Percentiles rank a stretch among this genome's conserved stretches.
Evolutionary conservation across 108 stramenopile genomes (phyloP).

Genomic region (Skeletonema marinoi): DNA sequence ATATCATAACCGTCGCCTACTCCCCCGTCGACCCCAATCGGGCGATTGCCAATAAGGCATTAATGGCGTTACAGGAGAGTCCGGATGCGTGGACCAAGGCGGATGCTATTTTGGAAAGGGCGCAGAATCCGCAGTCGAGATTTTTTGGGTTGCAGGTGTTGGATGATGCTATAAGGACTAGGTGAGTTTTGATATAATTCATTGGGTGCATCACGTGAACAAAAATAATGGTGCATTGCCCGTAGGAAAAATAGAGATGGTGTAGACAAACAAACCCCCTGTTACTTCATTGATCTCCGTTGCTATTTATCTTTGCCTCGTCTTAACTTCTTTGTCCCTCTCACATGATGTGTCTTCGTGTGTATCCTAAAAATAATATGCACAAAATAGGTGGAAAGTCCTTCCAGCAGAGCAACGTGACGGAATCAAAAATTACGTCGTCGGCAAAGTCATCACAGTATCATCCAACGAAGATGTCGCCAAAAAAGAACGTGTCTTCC

Average conservation of each 20-base stretch:
- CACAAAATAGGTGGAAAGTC: conserved; percentile 81
- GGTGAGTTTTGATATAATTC: conserved; percentile 48
- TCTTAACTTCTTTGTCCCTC: too few species aligned
- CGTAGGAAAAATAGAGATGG: neutral
- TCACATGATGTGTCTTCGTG: too few species aligned
- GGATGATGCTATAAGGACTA: conserved; percentile 86
- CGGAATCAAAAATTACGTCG: conserved; percentile 97
- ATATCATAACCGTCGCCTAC: conserved; percentile 83
- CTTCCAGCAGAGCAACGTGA: conserved; percentile 90
- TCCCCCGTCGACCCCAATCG: conserved; percentile 80
- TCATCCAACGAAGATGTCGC: conserved; percentile 71
- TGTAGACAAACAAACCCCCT: neutral
- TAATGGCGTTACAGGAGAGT: conserved; percentile 90
- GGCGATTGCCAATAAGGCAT: conserved; percentile 81
- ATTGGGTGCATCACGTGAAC: neutral
- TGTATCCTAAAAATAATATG: neutral
- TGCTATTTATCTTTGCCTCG: too few species aligned
- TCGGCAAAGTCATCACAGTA: conserved; percentile 93
- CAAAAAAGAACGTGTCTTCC: conserved; percentile 68
- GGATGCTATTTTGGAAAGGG: conserved; percentile 86
- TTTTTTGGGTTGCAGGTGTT: conserved; percentile 91
- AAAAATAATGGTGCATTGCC: neutral
- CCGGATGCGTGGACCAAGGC: conserved; percentile 84
- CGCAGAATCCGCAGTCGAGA: conserved; percentile 78
- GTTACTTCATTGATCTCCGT: too few species aligned